Evolutionary conservation across 1,139 yeast species (phyloP), one percentile per base, ranked within the genome.

Genomic region (Pichia norvegensis): DNA sequence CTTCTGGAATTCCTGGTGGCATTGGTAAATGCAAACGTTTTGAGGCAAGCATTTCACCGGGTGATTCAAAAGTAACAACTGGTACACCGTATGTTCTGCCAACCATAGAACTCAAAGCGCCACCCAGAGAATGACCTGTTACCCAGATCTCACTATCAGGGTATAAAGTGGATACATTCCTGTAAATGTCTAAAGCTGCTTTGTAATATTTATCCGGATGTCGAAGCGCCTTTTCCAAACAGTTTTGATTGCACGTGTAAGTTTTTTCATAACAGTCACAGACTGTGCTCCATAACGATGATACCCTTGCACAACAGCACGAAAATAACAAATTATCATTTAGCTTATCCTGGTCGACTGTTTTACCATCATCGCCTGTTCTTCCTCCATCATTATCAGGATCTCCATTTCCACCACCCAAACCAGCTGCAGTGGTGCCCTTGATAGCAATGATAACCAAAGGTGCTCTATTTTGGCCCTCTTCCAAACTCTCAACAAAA

Each of bases 41-140:
- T 0, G 92, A 75, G 1, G 99, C 94, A 47, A 94, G 67, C 63
- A 79, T 68, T 57, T 94, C 98, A 2, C 96, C 97, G 0, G 97
- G 97, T 0, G 97, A 87, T 65, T 92, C 95, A 61, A 82, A 87
- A 0, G 95, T 79, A 0, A 94, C 95, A 0, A 77, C 87, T 0
- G 98, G 97, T 16, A 85, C 61, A 1, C 97, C 97, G 66, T 73
- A 88, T 0, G 98, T 90, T 45, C 97, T 72, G 0, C 95, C 97
- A 40, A 92, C 64, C 43, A 94, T 67, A 27, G 87, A 73, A 2
- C 95, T 81, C 41, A 94, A 67, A 0, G 97, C 79, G 0, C 97
- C 99, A 1, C 98, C 99, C 38, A 92, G 69, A 0, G 97, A 90
- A 62, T 92, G 99, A 2, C 99, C 99, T 0, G 95, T 85, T 4